A percentile compares a stretch with the other conserved stretches of the same genome.
Conservation (phyloP, 75 land plant genomes). For the Isoetes taiwanensis region DNA sequence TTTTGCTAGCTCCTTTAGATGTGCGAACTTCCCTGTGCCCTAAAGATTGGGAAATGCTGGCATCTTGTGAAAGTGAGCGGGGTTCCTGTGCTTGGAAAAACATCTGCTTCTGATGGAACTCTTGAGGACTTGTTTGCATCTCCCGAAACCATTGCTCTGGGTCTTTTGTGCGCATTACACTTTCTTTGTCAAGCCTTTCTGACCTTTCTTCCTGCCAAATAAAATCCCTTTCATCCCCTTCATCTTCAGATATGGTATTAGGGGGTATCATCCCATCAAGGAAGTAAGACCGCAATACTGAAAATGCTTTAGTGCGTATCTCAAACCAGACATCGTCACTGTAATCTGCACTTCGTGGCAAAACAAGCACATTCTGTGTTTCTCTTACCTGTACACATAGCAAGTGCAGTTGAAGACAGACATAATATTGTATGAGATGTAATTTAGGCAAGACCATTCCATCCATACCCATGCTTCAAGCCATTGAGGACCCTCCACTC, state of each 20-base stretch:
- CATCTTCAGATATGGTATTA: conserved; percentile 76
- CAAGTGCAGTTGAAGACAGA: too few species aligned
- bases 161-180: conserved; percentile 20
- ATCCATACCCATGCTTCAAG: conserved; percentile 99
- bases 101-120: conserved; percentile 35
- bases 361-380: conserved; percentile 96
- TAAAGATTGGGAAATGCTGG: conserved; percentile 30
- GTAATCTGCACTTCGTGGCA: conserved; percentile 96
- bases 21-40: conserved; percentile 37
- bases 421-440: background rate
- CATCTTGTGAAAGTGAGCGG: conserved; percentile 31
- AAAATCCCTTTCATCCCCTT: conserved; percentile 45
- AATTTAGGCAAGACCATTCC: background rate
- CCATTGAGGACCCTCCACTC: conserved; percentile 99
- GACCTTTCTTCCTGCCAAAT: conserved; percentile 39
- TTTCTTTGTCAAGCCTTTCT: conserved; percentile 28
- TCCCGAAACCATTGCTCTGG: conserved; percentile 37
- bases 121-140: conserved; percentile 28
- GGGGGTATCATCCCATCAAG: conserved; percentile 68
- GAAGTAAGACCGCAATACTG: conserved; percentile 59
- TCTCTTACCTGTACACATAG: conserved; percentile 60
- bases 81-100: conserved; percentile 25
- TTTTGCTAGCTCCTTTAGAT: conserved; percentile 54
- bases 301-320: conserved; percentile 80
- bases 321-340: conserved; percentile 99